A percentile compares a stretch with the other conserved stretches of the same genome.
Evolutionary conservation across 345 rosid species (phyloP).

Genomic region (Hibiscus trionum): DNA sequence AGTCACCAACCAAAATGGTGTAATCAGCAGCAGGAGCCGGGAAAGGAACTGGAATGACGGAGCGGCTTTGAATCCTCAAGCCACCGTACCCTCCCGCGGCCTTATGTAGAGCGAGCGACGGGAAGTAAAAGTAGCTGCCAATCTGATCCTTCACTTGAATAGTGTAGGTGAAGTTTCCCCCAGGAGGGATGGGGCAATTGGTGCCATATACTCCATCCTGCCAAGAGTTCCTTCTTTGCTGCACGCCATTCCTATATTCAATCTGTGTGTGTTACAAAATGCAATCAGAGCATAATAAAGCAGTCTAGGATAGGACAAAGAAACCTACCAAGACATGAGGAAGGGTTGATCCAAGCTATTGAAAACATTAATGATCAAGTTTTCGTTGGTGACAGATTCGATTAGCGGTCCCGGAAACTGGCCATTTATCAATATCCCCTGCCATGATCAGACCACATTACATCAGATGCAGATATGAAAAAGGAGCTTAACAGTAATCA

Average conservation of each 20-base stretch:
- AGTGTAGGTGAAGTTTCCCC: constrained; percentile 62
- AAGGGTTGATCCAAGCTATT: constrained; percentile 86
- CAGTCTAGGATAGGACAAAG: neutral
- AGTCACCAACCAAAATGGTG: constrained; percentile 68
- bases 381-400: constrained; percentile 80
- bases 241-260: constrained; percentile 60
- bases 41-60: constrained; percentile 71
- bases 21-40: constrained; percentile 61
- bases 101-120: constrained; percentile 75
- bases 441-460: constrained; percentile 17
- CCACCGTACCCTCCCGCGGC: constrained; percentile 86
- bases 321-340: constrained; percentile 77
- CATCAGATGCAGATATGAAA: neutral
- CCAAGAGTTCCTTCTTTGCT: constrained; percentile 77
- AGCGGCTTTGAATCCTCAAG: constrained; percentile 55
- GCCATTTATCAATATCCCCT: constrained; percentile 89
- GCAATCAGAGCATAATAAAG: neutral
- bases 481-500: neutral
- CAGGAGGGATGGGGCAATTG: constrained; percentile 75
- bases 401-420: constrained; percentile 90
- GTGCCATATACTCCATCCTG: constrained; percentile 82
- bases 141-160: constrained; percentile 83
- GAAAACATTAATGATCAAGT: constrained; percentile 74
- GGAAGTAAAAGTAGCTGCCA: constrained; percentile 76
- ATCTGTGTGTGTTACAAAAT: neutral